Base-by-base conservation (phyloP, 1,284 basidiomycete genomes). In the Polyporus tsugae region DNA sequence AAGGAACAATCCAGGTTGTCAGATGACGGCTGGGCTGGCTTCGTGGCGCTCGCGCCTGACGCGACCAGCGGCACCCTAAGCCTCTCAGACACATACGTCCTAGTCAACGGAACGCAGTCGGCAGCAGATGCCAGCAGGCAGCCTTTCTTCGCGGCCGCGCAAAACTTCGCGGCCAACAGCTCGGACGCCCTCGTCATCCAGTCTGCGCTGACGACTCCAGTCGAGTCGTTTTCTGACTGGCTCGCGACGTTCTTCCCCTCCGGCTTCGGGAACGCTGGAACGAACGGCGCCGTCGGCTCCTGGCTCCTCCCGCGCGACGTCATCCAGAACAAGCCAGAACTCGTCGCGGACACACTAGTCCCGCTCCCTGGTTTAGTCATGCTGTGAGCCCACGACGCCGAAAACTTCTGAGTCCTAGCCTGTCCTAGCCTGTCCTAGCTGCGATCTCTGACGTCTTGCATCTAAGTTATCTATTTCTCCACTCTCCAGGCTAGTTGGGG, bases 231-330 rank as follows among this genome's bases (percentile, higher is more conserved):
- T 75, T 73, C 75, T 39, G 66, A 72, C 0, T 78, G 77, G 70
- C 78, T 80, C 64, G 64, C 53, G 1, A 6, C 25, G 0, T n/a
- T 74, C 9, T 75, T 75, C 59, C 39, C 66, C 2, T 44, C 60
- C 25, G 46, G 6, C 25, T 19, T 35, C 22, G 22, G 22, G 11
- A 39, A 63, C 1, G 70, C 65, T 0, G 76, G 76, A 5, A 70
- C 0, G 4, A 78, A 78, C 57, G 55, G 71, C 0, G 75, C 82
- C 52, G 0, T 82, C 10, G 75, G 79, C 0, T 83, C 82, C 1
- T 77, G 84, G 44, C 75, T 85, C 2, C 71, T 84, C 11, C 78
- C 82, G 1, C 72, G 78, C 19, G 77, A 81, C 10, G 70, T 80
- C 3, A 67, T 81, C 4, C 71, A 78, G 33, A 69, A 67, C 0